Evolutionary conservation across 2,329 filamentous ascomycete genomes (phyloP).

Genomic region (Diaporthe sp.): DNA sequence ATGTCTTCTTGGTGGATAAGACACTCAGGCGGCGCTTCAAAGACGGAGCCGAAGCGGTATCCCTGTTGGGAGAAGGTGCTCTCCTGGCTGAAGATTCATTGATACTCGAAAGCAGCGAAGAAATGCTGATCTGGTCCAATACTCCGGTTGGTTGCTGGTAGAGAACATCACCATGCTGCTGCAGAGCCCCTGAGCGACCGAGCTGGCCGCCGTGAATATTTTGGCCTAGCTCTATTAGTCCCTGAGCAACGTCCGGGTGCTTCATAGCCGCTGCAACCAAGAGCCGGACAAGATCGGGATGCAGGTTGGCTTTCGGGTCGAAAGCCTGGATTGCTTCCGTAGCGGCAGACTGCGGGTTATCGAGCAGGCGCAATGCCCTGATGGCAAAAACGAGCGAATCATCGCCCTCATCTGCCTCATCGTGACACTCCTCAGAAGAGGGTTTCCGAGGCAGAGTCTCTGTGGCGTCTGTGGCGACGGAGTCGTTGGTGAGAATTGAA

Average conservation of each 20-base stretch:
- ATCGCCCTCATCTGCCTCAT: slow-evolving; percentile 31
- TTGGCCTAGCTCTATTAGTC: slow-evolving; percentile 32
- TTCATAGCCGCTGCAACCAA: slow-evolving; percentile 33
- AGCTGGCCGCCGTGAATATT: slow-evolving; percentile 18
- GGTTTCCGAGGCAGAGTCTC: slow-evolving; percentile 19
- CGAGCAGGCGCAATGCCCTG: slow-evolving; percentile 33
- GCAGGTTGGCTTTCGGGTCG: slow-evolving; percentile 32
- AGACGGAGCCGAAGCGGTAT: slow-evolving; percentile 10
- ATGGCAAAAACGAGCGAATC: slow-evolving; percentile 35
- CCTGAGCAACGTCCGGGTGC: slow-evolving; percentile 35
- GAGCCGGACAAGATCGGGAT: slow-evolving; percentile 35
- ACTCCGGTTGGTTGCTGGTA: slow-evolving; percentile 27
- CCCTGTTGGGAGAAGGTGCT: background rate
- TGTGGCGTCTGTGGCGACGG: slow-evolving; percentile 26
- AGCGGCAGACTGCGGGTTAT: slow-evolving; percentile 35
- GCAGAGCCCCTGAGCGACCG: slow-evolving; percentile 18
- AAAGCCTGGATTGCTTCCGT: slow-evolving; percentile 37
- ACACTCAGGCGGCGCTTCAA: slow-evolving; percentile 35
- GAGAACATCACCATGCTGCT: background rate
- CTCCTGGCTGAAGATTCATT: slow-evolving; percentile 30
- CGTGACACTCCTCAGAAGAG: slow-evolving; percentile 23
- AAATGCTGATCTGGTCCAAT: slow-evolving; percentile 34
- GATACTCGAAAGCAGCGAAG: slow-evolving; percentile 35
- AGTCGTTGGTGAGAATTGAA: slow-evolving; percentile 30
- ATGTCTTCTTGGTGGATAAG: slow-evolving; percentile 25